Base-by-base conservation (phyloP, 768 basidiomycete species). In the Termitomyces sp. region DNA sequence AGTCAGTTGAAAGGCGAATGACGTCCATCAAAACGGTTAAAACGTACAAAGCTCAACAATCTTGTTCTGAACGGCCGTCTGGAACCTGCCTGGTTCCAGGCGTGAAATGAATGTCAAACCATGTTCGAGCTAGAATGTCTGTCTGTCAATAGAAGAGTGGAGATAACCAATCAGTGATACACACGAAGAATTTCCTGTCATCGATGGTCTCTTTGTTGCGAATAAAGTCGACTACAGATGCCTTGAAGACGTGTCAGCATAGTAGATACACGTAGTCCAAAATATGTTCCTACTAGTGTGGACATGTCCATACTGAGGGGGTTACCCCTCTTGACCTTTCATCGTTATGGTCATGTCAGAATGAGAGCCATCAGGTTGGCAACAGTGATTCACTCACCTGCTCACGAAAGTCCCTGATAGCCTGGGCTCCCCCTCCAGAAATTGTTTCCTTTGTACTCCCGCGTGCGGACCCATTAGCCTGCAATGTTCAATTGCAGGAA, bases 111-210 rank as follows among this genome's bases (percentile, higher is more conserved):
- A 81, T 4, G 77, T 77, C 21, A 92, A 73, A 11, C 82, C 75
- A 63, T 91, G 80, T 64, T 92, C 91, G 37, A 92, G 83, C 90
- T 91, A 53, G 47, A 12, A 2, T 6, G 14, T 31, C 48, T 19
- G 35, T 35, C 34, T 21, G 35, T 62, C 6, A 38, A 12, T 16
- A 51, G 53, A 44, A 11, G 29, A 34, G 43, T 37, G n/a, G 49
- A n/a, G 31, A 37, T 21, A 1, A 46, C 16, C 12, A 21, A 6
- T 8, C n/a, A 16, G 44, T 21, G 50, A 7, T 46, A 74, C 86
- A 52, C 52, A 90, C 91, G 45, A 87, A 71, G 68, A 90, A 77
- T 69, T 90, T 88, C 52, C 91, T 79, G 65, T 94, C 91, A 70
- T 94, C 88, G 21, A 92, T 73, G 8, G 82, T 75, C 49, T 84